phyloP scores from a whole-genome alignment of 2,329 filamentous ascomycete genomes.

The Rhinocladiella mackenziei region DNA sequence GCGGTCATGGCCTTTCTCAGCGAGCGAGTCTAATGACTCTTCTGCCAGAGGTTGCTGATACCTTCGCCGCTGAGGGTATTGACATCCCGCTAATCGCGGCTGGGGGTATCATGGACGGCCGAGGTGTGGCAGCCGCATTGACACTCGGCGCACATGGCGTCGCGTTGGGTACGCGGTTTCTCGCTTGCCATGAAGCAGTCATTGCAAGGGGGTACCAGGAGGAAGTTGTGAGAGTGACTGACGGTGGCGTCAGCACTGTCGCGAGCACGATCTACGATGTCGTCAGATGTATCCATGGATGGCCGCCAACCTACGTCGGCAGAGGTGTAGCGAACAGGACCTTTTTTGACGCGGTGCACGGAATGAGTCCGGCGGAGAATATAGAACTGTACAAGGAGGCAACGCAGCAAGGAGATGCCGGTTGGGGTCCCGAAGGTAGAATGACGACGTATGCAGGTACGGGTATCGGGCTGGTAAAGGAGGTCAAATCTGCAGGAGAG shows the following conservation, averaged over 20 bases:
- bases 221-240: slow-evolving; percentile 47
- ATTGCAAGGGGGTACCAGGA: slow-evolving; percentile 50
- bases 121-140: slow-evolving; percentile 50
- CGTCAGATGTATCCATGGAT: slow-evolving; percentile 54
- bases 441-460: slow-evolving; percentile 62
- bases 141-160: slow-evolving; percentile 52
- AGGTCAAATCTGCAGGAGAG: slow-evolving; percentile 48
- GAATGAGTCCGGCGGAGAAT: slow-evolving; percentile 42
- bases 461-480: slow-evolving; percentile 55
- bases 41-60: slow-evolving; percentile 50
- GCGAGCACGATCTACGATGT: slow-evolving; percentile 53
- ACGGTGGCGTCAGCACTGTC: slow-evolving; percentile 51
- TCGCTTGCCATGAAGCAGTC: slow-evolving; percentile 50
- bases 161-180: slow-evolving; percentile 61
- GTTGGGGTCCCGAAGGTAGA: slow-evolving; percentile 52
- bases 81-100: slow-evolving; percentile 49
- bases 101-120: slow-evolving; percentile 52
- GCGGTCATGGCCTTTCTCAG: slow-evolving; percentile 49
- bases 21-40: slow-evolving; percentile 48
- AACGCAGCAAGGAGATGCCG: slow-evolving; percentile 47
- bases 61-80: slow-evolving; percentile 30
- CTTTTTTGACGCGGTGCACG: slow-evolving; percentile 41
- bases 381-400: slow-evolving; percentile 46
- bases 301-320: slow-evolving; percentile 56
- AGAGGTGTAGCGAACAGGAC: slow-evolving; percentile 57